Evolutionary conservation across 164 flowering plant species (phyloP), one percentile per base, ranked within the genome.

Genomic region (Paratinospora sagittata): DNA sequence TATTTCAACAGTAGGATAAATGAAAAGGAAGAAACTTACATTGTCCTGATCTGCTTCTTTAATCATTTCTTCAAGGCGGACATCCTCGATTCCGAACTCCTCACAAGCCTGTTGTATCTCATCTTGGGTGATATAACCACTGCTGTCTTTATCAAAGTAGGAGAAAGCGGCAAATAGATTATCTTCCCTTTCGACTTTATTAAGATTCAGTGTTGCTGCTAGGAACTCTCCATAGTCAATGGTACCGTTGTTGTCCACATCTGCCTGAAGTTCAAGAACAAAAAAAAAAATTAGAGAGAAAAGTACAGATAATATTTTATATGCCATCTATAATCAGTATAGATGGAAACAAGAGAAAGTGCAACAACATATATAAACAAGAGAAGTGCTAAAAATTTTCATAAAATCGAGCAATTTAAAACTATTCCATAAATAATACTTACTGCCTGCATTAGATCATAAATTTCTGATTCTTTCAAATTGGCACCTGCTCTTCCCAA

Each of bases 71-170:
- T 89, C 92, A 57, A 86, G 70, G 41, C 75, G 87, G 19, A 62
- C 36, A 58, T 84, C 86, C 27, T 79, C 79, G 3, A 88, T 76
- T 27, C 97, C 97, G 72, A 90, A 89, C 57, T 91, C 88, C 66
- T 87, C 82, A 58, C 90, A 91, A 23, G 92, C 94, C 72, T 82
- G 84, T 78, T 85, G 92, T 37, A 91, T 89, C 79, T 91, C 94
- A 75, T 89, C 97, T 75, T 62, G 82, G 21, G 97, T 87, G 63
- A 91, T 90, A 63, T 82, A 90, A 55, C 97, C 97, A 70, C 93
- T 89, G 19, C 93, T 87, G 74, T 91, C 97, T 83, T 81, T 91
- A 82, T 91, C 97, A 66, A 91, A 89, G 74, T 87, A 91, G 27
- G 88, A 81, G 78, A 89, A 91, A 36, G 94, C 97, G 13, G 88